Conservation (phyloP, 2,329 filamentous ascomycete genomes). For the Ascochyta lentis region DNA sequence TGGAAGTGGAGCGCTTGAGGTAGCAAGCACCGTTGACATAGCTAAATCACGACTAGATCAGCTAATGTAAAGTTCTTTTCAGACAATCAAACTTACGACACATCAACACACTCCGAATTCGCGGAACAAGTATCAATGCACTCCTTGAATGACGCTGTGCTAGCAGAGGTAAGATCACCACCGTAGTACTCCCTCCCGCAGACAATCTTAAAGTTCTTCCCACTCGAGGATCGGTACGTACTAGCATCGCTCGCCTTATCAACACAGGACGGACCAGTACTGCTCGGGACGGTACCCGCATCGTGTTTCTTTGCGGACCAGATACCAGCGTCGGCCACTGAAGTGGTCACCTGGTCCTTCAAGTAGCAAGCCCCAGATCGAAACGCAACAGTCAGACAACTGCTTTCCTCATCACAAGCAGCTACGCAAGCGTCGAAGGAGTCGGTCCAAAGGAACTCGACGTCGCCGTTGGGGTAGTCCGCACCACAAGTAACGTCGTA, state of each 20-base stretch:
- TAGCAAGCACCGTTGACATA: constrained; percentile 8
- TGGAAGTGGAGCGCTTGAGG: neutral
- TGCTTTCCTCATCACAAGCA: neutral
- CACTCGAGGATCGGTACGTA: neutral
- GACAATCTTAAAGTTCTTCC: constrained; percentile 1
- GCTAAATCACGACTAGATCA: neutral
- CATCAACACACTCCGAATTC: neutral
- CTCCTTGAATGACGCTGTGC: neutral
- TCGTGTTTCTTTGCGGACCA: constrained; percentile 6
- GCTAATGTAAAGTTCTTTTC: neutral
- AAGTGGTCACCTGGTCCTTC: neutral
- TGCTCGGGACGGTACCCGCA: neutral
- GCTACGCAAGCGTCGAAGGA: neutral
- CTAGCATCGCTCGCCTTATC: neutral
- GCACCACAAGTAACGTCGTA: constrained; percentile 3
- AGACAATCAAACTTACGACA: constrained; percentile 2
- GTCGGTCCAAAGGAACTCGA: neutral
- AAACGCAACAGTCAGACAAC: neutral
- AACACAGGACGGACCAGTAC: neutral
- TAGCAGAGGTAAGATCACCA: neutral
- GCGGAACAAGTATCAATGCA: constrained; percentile 1
- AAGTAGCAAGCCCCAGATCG: neutral
- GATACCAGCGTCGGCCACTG: neutral
- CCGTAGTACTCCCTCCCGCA: constrained; percentile 6
- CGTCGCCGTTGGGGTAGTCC: constrained; percentile 1